These are phyloP conservation scores for Juglanconis sp. DNA, from an alignment of 2,329 filamentous ascomycete genomes.

Conservation along the genomic window DNA sequence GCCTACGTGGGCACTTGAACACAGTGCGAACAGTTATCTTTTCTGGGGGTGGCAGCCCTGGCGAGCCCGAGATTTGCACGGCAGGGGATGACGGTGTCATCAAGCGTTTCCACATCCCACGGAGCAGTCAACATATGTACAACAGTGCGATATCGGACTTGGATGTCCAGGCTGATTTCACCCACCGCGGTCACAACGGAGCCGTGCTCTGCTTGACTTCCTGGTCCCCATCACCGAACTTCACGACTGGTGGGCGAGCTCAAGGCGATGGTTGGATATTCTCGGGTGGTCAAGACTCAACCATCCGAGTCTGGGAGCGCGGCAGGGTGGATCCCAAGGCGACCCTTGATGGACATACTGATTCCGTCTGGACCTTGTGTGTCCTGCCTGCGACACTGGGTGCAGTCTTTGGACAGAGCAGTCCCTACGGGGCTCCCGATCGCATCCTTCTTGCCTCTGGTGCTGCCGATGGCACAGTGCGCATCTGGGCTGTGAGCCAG, in stretches of 20 bases:
- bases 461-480: conserved; percentile 83
- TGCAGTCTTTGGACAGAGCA: conserved; percentile 73
- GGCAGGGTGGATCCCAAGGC: conserved; percentile 93
- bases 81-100: conserved; percentile 93
- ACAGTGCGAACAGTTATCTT: conserved; percentile 94
- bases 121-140: conserved; percentile 56
- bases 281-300: conserved; percentile 91
- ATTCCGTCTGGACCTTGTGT: conserved; percentile 94
- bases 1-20: conserved; percentile 86
- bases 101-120: conserved; percentile 94
- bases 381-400: conserved; percentile 82
- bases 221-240: conserved; percentile 83
- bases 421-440: conserved; percentile 74
- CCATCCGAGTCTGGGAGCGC: conserved; percentile 91
- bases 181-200: conserved; percentile 89
- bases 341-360: conserved; percentile 88
- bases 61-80: conserved; percentile 95
- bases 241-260: conserved; percentile 82
- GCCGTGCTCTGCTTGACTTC: conserved; percentile 83
- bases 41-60: conserved; percentile 90
- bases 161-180: conserved; percentile 91
- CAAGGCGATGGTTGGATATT: conserved; percentile 98
- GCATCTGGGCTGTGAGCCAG: conserved; percentile 91
- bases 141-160: conserved; percentile 67
- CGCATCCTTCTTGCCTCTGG: conserved; percentile 88